phyloP scores from a whole-genome alignment of 1,284 basidiomycete genomes.

The Lignosus rhinocerotis region DNA sequence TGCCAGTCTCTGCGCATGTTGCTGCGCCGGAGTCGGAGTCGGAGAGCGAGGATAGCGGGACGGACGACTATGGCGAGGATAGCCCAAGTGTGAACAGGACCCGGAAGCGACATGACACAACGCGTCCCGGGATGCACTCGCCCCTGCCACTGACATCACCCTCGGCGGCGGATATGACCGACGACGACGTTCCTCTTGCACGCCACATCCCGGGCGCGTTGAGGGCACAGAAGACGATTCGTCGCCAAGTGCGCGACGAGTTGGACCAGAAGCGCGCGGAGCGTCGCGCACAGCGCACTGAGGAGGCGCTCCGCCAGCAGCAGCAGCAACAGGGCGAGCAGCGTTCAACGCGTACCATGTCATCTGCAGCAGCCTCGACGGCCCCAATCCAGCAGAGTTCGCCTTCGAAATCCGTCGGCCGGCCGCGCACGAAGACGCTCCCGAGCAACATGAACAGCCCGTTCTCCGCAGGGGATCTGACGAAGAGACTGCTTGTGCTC shows the following conservation, averaged over 20 bases:
- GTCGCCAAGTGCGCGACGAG: constrained; percentile 68
- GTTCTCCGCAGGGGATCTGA: constrained; percentile 59
- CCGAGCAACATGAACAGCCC: constrained; percentile 42
- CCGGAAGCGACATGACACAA: constrained; percentile 18
- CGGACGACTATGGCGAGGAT: constrained; percentile 43
- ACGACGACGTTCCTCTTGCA: constrained; percentile 78
- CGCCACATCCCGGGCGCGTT: constrained; percentile 76
- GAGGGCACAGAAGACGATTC: constrained; percentile 74
- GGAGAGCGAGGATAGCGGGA: constrained; percentile 43
- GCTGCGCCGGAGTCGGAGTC: constrained; percentile 36
- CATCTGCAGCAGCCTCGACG: constrained; percentile 12
- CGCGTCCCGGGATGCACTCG: constrained; percentile 14
- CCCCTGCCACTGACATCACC: neutral
- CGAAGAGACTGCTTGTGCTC: constrained; percentile 55
- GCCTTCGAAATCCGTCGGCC: constrained; percentile 35
- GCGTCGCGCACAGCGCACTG: constrained; percentile 31
- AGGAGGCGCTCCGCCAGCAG: constrained; percentile 14
- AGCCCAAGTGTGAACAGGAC: constrained; percentile 8
- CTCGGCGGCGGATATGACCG: constrained; percentile 25
- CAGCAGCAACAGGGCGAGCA: constrained; percentile 9
- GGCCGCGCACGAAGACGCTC: constrained; percentile 49
- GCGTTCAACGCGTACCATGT: constrained; percentile 5
- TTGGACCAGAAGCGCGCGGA: constrained; percentile 57
- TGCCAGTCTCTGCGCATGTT: constrained; percentile 32
- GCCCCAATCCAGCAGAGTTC: constrained; percentile 26